Evolutionary conservation across 164 flowering plant genomes (phyloP), one percentile per base, ranked within the genome.

Genomic region (Stephania yunnanensis): DNA sequence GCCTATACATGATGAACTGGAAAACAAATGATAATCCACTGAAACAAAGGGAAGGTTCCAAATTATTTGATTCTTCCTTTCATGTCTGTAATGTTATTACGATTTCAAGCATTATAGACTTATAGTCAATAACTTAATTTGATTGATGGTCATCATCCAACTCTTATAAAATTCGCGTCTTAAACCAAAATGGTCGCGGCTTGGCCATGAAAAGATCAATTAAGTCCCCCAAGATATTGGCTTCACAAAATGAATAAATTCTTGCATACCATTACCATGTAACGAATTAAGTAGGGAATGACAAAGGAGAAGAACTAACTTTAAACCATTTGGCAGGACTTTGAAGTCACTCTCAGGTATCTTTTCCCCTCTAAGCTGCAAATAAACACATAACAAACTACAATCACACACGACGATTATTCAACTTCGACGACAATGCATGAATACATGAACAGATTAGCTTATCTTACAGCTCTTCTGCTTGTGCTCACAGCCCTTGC

Each of bases 401-500:
- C 15, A 29, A 11, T 48, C 25, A 8, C 20, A 13, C 1, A 65
- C 3, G 1, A 31, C 7, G 1, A 31, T 22, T 70, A 78, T 63
- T 48, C 15, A 20, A 63, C 52, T 68, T 20, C 25, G 19, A 12
- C 17, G 46, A 65, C 10, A 5, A 17, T 2, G 31, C n/a, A 22
- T 30, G 13, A 25, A 2, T 3, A 50, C 46, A 45, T 55, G 46
- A 42, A 53, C 45, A 76, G 17, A 50, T 13, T 67, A 73, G 71
- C 46, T 71, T 36, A 65, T 74, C 94, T 86, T 84, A 92, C 97
- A 80, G 97, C 98, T 90, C 98, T 88, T 87, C 92, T 88, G 74
- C 98, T 93, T 20, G 98, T 90, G 87, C 93, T 89, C 75, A 83
- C 97, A 78, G 96, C 97, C 76, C 73, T 86, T 67, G 97, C 93